Base-by-base conservation (phyloP, 495 filamentous ascomycete species). In the Opeltia flavorubescens region DNA sequence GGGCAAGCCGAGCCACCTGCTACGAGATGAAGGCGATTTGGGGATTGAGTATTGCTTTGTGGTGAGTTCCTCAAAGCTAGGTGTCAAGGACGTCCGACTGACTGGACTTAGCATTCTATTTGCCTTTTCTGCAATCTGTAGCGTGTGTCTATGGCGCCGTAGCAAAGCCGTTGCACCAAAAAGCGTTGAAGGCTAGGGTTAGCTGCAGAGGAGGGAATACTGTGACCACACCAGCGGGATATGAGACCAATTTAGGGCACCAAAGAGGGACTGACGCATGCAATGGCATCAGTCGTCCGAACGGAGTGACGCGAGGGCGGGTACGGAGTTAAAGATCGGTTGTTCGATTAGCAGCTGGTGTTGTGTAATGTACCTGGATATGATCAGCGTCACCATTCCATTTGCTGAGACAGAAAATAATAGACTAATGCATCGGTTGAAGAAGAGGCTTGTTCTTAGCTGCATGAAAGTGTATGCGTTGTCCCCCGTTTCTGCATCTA, bases 11-110 rank as follows among this genome's bases (percentile, higher is more conserved):
- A 66, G 60, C 72, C 13, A 82, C 84, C 48, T 95, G 89, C 67
- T 77, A 75, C 53, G 79, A 91, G 70, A 81, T 83, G 62, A 94
- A 95, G 69, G 76, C 82, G 9, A 78, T 89, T 50, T 95, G 87
- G 89, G 89, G 87, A 15, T 62, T 95, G 47, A 74, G 75, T 62
- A 94, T 94, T 67, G 80, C 83, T 5, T 68, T 89, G 28, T 89
- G 76, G 77, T 81, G 53, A 53, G 70, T 68, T 11, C 17, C 25
- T 30, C n/a, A n/a, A 30, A 21, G n/a, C 29, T 2, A 35, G 3
- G 41, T 36, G 48, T 20, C 29, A 30, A 8, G 24, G 25, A 17
- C 3, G 4, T 24, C 17, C 26, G 5, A 26, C 49, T 54, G 26
- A 57, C 46, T 36, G 30, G 11, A 1, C 1, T 24, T 48, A 75